Evolutionary conservation across 305 asterid species (phyloP).

Genomic region (Striga hermonthica): DNA sequence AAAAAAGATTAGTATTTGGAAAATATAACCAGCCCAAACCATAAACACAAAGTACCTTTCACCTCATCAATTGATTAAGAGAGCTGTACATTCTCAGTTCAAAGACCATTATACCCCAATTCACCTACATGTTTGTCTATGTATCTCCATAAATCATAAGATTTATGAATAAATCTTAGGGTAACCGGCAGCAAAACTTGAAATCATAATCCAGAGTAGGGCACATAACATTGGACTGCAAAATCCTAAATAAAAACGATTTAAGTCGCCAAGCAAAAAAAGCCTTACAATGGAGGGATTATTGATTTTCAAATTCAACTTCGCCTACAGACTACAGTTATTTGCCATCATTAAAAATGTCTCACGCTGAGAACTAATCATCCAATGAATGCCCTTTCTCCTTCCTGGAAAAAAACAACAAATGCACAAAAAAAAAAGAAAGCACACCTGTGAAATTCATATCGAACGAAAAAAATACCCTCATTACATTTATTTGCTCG

Average conservation of each 20-base stretch:
- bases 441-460: slow-evolving; percentile 28
- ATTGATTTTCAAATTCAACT: slow-evolving; percentile 18
- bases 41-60: too few species aligned
- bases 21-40: too few species aligned
- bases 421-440: slow-evolving; percentile 19
- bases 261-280: slow-evolving; percentile 1
- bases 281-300: slow-evolving; percentile 19
- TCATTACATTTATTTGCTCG: too few species aligned
- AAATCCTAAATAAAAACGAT: not conserved
- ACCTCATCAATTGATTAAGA: not conserved
- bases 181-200: slow-evolving; percentile 1
- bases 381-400: slow-evolving; percentile 17
- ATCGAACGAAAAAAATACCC: too few species aligned
- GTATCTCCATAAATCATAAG: slow-evolving; percentile 21
- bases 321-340: not conserved
- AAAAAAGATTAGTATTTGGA: too few species aligned
- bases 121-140: slow-evolving; percentile 19
- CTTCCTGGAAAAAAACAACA: slow-evolving; percentile 21
- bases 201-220: slow-evolving; percentile 29
- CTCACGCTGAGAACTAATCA: slow-evolving; percentile 14
- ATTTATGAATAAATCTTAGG: slow-evolving; percentile 23
- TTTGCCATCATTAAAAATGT: slow-evolving; percentile 14
- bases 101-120: slow-evolving; percentile 2
- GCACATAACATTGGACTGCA: not conserved
- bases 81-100: slow-evolving; percentile 29